These are phyloP conservation scores for Fusarium udum DNA, from an alignment of 2,329 filamentous ascomycete genomes.

Conservation along the genomic window DNA sequence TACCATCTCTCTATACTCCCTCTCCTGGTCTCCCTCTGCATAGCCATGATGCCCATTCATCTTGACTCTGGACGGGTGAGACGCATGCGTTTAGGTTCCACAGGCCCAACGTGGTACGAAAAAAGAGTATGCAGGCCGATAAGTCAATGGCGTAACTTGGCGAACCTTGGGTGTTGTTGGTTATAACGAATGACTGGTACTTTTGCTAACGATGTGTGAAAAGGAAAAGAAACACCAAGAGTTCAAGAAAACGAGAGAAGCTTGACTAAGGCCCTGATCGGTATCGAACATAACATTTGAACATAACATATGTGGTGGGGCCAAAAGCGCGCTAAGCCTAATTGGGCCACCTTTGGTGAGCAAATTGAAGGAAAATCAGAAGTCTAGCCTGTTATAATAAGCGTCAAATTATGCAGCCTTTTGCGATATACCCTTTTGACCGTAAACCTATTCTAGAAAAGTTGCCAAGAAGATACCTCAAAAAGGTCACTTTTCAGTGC, in stretches of 20 bases:
- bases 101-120: neutral
- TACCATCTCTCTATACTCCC: constrained; percentile 48
- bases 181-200: constrained; percentile 27
- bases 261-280: constrained; percentile 5
- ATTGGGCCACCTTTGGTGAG: too few relatives aligned
- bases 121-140: neutral
- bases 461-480: too few relatives aligned
- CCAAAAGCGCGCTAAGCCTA: too few relatives aligned
- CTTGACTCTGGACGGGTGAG: constrained; percentile 3
- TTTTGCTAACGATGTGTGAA: neutral
- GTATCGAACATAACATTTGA: too few relatives aligned
- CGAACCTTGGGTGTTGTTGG: constrained; percentile 7
- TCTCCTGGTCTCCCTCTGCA: constrained; percentile 32
- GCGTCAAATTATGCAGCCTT: too few relatives aligned
- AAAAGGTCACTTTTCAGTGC: too few relatives aligned
- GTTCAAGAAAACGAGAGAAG: constrained; percentile 26
- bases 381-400: too few relatives aligned
- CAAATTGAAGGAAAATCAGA: too few relatives aligned
- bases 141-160: constrained; percentile 8
- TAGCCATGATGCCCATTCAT: constrained; percentile 45
- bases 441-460: too few relatives aligned
- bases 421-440: too few relatives aligned
- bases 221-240: constrained; percentile 13
- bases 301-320: too few relatives aligned
- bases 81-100: constrained; percentile 30